A percentile compares a stretch with the other conserved stretches of the same genome.
Conservation (phyloP, 345 rosid species). For the Rhodamnia rubescens region DNA sequence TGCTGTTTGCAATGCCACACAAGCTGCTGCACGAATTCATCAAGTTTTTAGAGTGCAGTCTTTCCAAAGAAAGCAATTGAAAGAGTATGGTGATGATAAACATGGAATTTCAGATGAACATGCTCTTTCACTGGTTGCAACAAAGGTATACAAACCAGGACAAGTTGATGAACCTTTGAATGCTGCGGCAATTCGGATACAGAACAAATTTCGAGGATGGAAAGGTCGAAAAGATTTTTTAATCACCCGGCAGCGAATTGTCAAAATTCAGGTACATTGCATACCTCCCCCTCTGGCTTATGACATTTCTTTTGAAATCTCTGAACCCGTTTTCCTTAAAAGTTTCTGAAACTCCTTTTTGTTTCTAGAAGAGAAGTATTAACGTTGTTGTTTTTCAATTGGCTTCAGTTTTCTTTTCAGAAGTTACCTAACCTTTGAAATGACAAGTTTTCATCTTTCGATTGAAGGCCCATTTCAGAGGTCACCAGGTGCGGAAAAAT, state of each 20-base stretch:
- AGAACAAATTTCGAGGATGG: slow-evolving; percentile 83
- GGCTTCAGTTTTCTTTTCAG: background rate
- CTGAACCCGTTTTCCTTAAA: background rate
- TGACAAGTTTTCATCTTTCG: background rate
- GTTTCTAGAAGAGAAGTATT: background rate
- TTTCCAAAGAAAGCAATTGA: slow-evolving; percentile 71
- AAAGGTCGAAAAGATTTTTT: slow-evolving; percentile 81
- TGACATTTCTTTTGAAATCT: background rate
- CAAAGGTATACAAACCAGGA: slow-evolving; percentile 42
- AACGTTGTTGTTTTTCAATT: background rate
- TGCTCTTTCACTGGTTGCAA: slow-evolving; percentile 57
- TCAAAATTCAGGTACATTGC: slow-evolving; percentile 67
- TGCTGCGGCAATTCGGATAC: slow-evolving; percentile 74
- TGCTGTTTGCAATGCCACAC: slow-evolving; percentile 82
- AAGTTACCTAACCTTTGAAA: background rate
- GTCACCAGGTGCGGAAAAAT: slow-evolving; percentile 83
- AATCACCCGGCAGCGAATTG: slow-evolving; percentile 61
- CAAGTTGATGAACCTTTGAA: slow-evolving; percentile 53
- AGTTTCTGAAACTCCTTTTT: background rate
- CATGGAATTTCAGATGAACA: slow-evolving; percentile 50
- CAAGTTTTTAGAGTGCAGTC: slow-evolving; percentile 89
- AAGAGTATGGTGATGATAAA: slow-evolving; percentile 45
- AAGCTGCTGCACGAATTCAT: slow-evolving; percentile 79
- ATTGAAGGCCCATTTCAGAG: slow-evolving; percentile 84
- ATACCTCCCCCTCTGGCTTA: background rate